Evolutionary conservation across 176 grass and related monocot species (phyloP), one percentile per base, ranked within the genome.

Genomic region (Secale cereale): DNA sequence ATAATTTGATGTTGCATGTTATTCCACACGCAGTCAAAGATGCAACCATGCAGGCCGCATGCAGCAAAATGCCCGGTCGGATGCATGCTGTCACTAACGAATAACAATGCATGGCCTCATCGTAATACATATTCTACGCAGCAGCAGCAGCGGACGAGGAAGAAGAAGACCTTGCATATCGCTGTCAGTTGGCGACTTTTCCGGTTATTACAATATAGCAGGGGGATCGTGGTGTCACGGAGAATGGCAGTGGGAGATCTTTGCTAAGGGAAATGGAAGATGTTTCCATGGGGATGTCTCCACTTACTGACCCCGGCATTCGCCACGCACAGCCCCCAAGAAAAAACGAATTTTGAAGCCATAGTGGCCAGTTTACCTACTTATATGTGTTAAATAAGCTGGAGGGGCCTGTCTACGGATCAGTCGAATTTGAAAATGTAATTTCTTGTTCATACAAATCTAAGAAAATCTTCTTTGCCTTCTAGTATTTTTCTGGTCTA

Each of bases 21-120:
- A 45, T 52, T 10, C 4, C 33, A 25, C 27, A 17, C 28, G 56
- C 8, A 78, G 76, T 64, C 67, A 37, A 83, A 80, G 19, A 83
- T 85, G 62, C 76, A 91, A 68, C 90, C 22, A 71, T 65, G 59
- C 39, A 85, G 59, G 80, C 27, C 30, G 61, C 46, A 43, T 39
- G 87, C 45, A 74, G 71, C 25, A 72, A 50, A 78, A 93, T 92
- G 65, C 79, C 86, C 86, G 30, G 92, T 83, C 65, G 81, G 77
- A 67, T 78, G 86, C 25, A 83, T 85, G 83, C 86, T 88, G 61
- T 30, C 86, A 74, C 41, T 15, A 92, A 37, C 83, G 90, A 87
- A 93, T 48, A 74, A 48, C 86, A 78, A 83, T 88, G 48, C 48
- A 52, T 52, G 12, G 68, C 79, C 80, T 93, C 85, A 79, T 91